Evolutionary conservation across 768 basidiomycete genomes (phyloP), one percentile per base, ranked within the genome.

Genomic region (Bullera alba): DNA sequence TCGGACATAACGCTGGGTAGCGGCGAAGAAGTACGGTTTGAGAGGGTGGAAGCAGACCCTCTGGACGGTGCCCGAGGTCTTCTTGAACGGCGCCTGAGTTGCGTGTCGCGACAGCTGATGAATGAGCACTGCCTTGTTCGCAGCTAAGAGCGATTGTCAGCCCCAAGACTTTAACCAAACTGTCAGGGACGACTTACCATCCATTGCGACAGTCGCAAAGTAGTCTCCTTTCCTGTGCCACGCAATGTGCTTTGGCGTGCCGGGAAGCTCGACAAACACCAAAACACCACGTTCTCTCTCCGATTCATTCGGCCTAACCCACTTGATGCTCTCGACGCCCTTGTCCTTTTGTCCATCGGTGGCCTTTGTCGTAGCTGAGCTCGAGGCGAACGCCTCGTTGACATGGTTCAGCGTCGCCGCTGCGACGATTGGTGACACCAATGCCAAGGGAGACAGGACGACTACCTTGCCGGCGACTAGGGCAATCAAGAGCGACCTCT

Each of bases 221-320:
- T 99, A 99, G 71, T 99, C 95, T 42, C 95, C 95, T 65, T 83
- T 82, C 46, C 86, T 79, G 72, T 99, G 95, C 90, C 92, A 97
- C 30, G 84, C 74, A 8, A 96, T 77, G 67, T 95, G 88, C 62
- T 80, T 85, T 4, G 85, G 80, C 35, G 74, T 75, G 4, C 75
- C 75, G 5, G 73, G 72, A 1, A 77, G 70, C 45, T 75, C 73
- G 42, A 77, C 57, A 39, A 69, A 60, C 19, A 77, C 63, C 54
- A 75, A 52, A 19, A 76, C 67, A 17, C 76, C 76, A 32, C 72
- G 56, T 41, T 74, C 74, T 29, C 73, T 41, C 48, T 73, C 73
- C 26, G 54, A 53, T 28, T 71, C 74, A 26, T 57, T 61, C 12
- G 73, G 73, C 58, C 75, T 60, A 29, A 59, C 60, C 75, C 75